phyloP scores from a whole-genome alignment of 345 rosid genomes.

The Rubroshorea leprosula region DNA sequence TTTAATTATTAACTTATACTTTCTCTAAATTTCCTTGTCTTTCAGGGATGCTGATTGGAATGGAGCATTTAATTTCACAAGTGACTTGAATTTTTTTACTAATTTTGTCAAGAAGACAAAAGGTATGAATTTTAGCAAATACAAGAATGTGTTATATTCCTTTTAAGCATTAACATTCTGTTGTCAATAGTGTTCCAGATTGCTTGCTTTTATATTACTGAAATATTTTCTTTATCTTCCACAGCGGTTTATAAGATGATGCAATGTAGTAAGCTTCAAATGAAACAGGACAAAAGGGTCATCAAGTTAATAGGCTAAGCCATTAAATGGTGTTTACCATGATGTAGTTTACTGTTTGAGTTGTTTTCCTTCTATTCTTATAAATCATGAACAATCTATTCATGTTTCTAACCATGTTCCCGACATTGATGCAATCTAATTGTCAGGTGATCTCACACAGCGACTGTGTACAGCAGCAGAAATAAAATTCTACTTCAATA shows the following conservation, averaged over 20 bases:
- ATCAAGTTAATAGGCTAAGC: too few species aligned
- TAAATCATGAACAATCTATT: background rate
- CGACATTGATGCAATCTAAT: constrained; percentile 13
- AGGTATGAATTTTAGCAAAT: constrained; percentile 34
- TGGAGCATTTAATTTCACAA: constrained; percentile 61
- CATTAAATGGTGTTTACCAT: too few species aligned
- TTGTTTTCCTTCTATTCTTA: too few species aligned
- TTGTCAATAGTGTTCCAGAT: too few species aligned
- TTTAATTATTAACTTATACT: background rate
- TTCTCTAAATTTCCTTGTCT: background rate
- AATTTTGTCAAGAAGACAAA: constrained; percentile 59
- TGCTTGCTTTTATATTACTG: too few species aligned
- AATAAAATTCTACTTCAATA: constrained; percentile 58
- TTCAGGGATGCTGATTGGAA: constrained; percentile 75
- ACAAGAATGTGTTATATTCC: too few species aligned
- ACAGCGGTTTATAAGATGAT: too few species aligned
- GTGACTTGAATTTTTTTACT: constrained; percentile 50
- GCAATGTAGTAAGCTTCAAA: too few species aligned
- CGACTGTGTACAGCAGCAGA: constrained; percentile 80
- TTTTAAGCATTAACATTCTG: too few species aligned
- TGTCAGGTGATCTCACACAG: constrained; percentile 57
- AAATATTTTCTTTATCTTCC: too few species aligned
- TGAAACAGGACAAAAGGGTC: too few species aligned
- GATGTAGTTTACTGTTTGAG: too few species aligned
- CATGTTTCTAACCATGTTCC: constrained; percentile 5